Evolutionary conservation across 148 eudicot species (phyloP).

Genomic region (Persicaria tinctoria): DNA sequence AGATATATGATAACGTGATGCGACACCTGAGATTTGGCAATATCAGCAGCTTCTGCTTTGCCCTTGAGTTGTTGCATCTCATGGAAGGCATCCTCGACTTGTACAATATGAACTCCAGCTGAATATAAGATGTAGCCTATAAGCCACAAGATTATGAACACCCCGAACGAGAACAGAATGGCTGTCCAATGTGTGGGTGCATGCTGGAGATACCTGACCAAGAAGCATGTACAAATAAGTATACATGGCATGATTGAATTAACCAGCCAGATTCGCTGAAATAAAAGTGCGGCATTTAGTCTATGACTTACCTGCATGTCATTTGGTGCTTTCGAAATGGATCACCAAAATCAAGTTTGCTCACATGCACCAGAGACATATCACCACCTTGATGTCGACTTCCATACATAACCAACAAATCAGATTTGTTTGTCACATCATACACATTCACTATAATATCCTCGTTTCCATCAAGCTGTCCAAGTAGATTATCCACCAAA

Average conservation of each 20-base stretch:
- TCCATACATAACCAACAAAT: slow-evolving; percentile 59
- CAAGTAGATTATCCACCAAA: slow-evolving; percentile 60
- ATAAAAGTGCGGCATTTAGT: neutral
- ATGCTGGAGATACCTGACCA: slow-evolving; percentile 49
- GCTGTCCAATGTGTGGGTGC: slow-evolving; percentile 51
- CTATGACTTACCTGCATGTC: slow-evolving; percentile 44
- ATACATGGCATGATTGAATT: neutral
- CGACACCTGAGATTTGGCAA: slow-evolving; percentile 65
- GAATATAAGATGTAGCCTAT: slow-evolving; percentile 36
- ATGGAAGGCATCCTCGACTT: slow-evolving; percentile 53
- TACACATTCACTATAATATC: slow-evolving; percentile 55
- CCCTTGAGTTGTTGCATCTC: slow-evolving; percentile 50
- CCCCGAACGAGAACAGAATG: slow-evolving; percentile 20
- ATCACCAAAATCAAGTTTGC: slow-evolving; percentile 69
- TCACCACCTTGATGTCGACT: slow-evolving; percentile 42
- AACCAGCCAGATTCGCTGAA: neutral
- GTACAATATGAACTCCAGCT: slow-evolving; percentile 42
- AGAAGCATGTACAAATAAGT: neutral
- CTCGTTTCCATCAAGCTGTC: slow-evolving; percentile 62
- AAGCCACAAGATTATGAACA: slow-evolving; percentile 34
- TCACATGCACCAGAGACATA: slow-evolving; percentile 39
- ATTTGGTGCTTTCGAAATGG: slow-evolving; percentile 66
- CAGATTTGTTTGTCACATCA: slow-evolving; percentile 60
- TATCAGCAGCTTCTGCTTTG: slow-evolving; percentile 71
- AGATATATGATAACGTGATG: neutral